These are phyloP conservation scores for Neocucurbitaria cava DNA, from an alignment of 2,329 filamentous ascomycete species.

Conservation along the genomic window DNA sequence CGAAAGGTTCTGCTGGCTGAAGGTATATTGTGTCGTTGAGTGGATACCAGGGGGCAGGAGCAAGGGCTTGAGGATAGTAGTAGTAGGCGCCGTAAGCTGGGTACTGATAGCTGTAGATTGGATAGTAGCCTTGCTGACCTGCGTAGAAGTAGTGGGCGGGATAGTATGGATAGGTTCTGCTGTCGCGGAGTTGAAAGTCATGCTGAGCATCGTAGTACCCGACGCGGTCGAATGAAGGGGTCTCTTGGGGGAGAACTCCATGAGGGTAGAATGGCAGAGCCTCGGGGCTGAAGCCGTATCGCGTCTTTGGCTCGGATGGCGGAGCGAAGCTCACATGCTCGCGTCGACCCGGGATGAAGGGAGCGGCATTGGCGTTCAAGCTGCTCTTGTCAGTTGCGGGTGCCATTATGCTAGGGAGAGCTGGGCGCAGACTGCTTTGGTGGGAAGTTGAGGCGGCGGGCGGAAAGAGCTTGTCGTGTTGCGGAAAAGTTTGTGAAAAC, in stretches of 20 bases:
- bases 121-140: neutral
- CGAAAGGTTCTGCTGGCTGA: neutral
- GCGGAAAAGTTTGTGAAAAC: neutral
- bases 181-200: neutral
- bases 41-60: neutral
- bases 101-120: too few species aligned
- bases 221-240: neutral
- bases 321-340: neutral
- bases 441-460: neutral
- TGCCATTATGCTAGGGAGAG: neutral
- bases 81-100: too few species aligned
- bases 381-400: neutral
- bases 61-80: neutral
- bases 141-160: neutral
- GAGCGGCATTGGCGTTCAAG: neutral
- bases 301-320: neutral
- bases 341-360: slow-evolving; percentile 5
- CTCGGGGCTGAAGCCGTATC: too few species aligned
- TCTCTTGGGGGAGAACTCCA: neutral
- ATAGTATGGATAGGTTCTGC: neutral
- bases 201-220: neutral
- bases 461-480: neutral
- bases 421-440: neutral
- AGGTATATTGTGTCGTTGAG: neutral
- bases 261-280: neutral